A percentile compares a stretch with the other conserved stretches of the same genome.
phyloP scores from a whole-genome alignment of 2,329 filamentous ascomycete genomes.

The Chlorencoelia australis region DNA sequence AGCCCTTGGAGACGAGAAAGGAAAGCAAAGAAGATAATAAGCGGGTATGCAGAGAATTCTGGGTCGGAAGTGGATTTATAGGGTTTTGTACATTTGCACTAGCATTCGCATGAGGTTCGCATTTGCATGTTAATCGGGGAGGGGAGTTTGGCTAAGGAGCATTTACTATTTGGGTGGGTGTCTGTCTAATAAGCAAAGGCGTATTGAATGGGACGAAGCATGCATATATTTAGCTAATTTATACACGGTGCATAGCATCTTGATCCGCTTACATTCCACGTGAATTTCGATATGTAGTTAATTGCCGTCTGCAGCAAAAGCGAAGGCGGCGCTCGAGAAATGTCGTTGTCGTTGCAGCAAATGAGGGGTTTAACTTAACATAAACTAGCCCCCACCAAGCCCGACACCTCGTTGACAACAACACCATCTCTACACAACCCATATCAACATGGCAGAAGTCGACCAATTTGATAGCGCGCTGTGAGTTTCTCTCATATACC shows the following conservation, averaged over 20 bases:
- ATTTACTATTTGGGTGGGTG: constrained; percentile 3
- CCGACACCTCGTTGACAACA: constrained; percentile 3
- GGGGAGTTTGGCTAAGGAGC: constrained; percentile 3
- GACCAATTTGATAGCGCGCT: constrained; percentile 29
- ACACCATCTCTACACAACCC: constrained; percentile 8
- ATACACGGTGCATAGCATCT: too few relatives aligned
- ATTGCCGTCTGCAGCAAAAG: too few relatives aligned
- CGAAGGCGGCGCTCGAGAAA: too few relatives aligned
- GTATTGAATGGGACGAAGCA: constrained; percentile 6
- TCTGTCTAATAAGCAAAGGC: constrained; percentile 4
- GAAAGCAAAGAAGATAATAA: constrained; percentile 24
- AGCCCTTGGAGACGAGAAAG: constrained; percentile 25
- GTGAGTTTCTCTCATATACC: constrained; percentile 15
- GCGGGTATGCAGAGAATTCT: constrained; percentile 27
- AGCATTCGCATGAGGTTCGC: constrained; percentile 8
- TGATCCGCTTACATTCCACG: too few relatives aligned
- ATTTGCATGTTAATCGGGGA: constrained; percentile 7
- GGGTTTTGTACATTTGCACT: constrained; percentile 4
- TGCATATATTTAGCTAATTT: too few relatives aligned
- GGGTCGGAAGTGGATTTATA: constrained; percentile 20
- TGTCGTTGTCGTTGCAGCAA: too few relatives aligned
- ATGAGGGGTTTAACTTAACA: too few relatives aligned
- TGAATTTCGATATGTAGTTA: too few relatives aligned
- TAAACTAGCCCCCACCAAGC: constrained; percentile 6
- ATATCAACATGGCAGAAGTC: constrained; percentile 24